These are phyloP conservation scores for Ceriops decandra DNA, from an alignment of 345 rosid species.

Conservation along the genomic window DNA sequence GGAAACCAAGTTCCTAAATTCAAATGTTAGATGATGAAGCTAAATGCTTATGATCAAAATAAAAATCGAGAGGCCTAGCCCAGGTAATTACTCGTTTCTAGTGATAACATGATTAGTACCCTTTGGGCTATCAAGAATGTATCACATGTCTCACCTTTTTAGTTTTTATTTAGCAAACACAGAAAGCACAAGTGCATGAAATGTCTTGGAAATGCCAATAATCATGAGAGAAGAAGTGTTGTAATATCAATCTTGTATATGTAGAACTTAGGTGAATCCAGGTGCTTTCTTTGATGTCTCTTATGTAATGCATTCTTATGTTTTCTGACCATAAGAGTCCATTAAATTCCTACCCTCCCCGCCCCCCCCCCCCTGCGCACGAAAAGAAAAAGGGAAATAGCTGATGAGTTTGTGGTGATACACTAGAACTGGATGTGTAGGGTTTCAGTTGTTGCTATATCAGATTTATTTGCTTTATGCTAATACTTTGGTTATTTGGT, in stretches of 20 bases:
- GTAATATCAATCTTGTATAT: too few relatives aligned
- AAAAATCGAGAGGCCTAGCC: neutral
- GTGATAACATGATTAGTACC: neutral
- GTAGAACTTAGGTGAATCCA: neutral
- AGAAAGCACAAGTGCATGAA: too few relatives aligned
- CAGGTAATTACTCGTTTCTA: neutral
- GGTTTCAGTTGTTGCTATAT: neutral
- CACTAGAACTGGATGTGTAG: constrained; percentile 6
- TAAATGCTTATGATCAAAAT: neutral
- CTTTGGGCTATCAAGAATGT: too few relatives aligned
- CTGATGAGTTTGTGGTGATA: neutral
- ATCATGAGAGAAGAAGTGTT: neutral
- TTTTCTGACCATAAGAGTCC: neutral
- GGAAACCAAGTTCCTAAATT: neutral
- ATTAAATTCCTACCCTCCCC: neutral
- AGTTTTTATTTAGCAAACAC: too few relatives aligned
- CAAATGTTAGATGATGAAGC: neutral
- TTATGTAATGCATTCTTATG: constrained; percentile 1
- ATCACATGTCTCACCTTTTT: too few relatives aligned
- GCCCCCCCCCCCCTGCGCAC: neutral
- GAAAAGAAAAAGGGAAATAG: neutral
- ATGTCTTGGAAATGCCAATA: too few relatives aligned
- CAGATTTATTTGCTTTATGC: neutral
- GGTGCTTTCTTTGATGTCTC: neutral
- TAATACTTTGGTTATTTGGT: neutral